Evolutionary conservation across 768 basidiomycete species (phyloP).

Genomic region (Galerina marginata): DNA sequence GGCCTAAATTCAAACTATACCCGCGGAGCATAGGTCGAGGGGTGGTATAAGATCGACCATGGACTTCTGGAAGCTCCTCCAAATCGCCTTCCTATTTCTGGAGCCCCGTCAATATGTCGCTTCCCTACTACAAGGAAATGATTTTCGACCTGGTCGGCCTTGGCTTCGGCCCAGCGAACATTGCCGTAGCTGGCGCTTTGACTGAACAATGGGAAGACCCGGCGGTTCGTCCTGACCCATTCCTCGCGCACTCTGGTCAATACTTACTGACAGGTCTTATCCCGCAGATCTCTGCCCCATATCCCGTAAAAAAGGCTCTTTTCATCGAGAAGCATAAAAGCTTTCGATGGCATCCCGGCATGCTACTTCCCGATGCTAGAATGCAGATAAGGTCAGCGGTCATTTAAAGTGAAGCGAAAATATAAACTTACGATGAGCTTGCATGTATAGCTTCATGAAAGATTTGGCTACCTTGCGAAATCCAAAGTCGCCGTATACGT

Average conservation of each 20-base stretch:
- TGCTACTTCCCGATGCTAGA: slow-evolving; percentile 54
- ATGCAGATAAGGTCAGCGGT: slow-evolving; percentile 57
- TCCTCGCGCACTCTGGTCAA: neutral
- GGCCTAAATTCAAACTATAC: too few relatives aligned
- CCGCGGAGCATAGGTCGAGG: too few relatives aligned
- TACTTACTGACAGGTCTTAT: slow-evolving; percentile 2
- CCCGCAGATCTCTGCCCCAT: slow-evolving; percentile 2
- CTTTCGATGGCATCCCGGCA: slow-evolving; percentile 62
- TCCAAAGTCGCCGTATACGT: slow-evolving; percentile 56
- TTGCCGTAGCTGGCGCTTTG: slow-evolving; percentile 55
- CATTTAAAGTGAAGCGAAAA: neutral
- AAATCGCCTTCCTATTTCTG: neutral
- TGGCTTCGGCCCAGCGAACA: slow-evolving; percentile 59
- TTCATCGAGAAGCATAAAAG: slow-evolving; percentile 54
- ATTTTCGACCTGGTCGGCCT: slow-evolving; percentile 53
- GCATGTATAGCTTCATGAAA: slow-evolving; percentile 48
- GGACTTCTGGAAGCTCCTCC: neutral
- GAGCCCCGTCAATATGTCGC: slow-evolving; percentile 17
- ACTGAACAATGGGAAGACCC: slow-evolving; percentile 44
- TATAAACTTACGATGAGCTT: slow-evolving; percentile 3
- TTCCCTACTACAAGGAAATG: slow-evolving; percentile 20
- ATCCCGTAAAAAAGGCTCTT: slow-evolving; percentile 35
- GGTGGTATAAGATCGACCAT: slow-evolving; percentile 10
- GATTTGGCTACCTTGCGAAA: slow-evolving; percentile 59
- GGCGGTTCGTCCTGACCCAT: slow-evolving; percentile 4